Base-by-base conservation (phyloP, 306 rosid genomes). In the Trichosanthes cucumerina region DNA sequence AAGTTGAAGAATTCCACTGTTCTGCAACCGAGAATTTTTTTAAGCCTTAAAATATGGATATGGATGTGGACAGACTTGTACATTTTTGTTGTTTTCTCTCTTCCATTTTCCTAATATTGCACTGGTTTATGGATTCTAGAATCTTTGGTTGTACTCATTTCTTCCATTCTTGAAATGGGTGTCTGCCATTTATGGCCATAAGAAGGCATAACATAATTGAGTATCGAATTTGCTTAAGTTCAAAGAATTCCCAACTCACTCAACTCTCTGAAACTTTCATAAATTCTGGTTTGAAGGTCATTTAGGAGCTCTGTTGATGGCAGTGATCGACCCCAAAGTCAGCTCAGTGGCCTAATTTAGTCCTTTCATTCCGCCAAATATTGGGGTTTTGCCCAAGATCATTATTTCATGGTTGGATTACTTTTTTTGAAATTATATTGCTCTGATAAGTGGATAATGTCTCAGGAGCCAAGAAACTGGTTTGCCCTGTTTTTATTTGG, bases 401-500 rank as follows among this genome's bases (percentile, higher is more conserved):
- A 90, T 89, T 79, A 88, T 91, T 80, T 90, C 97, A 76, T 93
- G 96, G 98, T 93, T 82, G 78, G 89, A 28, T 78, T 65, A 62
- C 31, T 74, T 9, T 34, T 54, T 46, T 28, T 44, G 0, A 63
- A 9, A 49, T 60, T 41, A 21, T 78, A 4, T 82, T 19, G 50
- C 9, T 80, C 56, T 74, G 33, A 78, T 41, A 56, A 24, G 63
- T 21, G 15, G 44, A 34, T 68, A 79, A 79, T 86, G 78, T 82
- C 60, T 77, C 85, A 91, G 98, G 97, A 93, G 97, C 79, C 96
- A 91, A 85, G 90, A 90, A 80, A 93, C 97, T 14, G 96, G 98
- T 73, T 82, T 93, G 77, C 97, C n/a, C 96, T 14, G 97, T 93
- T 64, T 82, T 93, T 1, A 79, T 90, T 56, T 79, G 84, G 0